phyloP scores from a whole-genome alignment of 1,284 basidiomycete genomes.

The Cystobasidium sp. region DNA sequence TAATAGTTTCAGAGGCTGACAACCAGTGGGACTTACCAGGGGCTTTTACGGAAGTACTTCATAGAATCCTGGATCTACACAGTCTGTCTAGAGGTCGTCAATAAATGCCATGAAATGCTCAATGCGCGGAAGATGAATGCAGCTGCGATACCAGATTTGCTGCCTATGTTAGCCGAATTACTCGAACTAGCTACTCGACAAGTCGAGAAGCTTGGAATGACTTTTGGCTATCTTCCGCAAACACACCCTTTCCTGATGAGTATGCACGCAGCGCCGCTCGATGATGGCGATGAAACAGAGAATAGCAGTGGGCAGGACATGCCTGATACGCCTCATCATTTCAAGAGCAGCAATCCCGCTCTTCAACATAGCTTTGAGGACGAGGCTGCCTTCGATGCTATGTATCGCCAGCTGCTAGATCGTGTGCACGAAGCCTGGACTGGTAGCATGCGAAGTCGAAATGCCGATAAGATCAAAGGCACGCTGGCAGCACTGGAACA shows the following conservation, averaged over 20 bases:
- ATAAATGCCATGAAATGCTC: slow-evolving; percentile 81
- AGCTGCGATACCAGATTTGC: slow-evolving; percentile 50
- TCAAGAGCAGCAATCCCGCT: slow-evolving; percentile 66
- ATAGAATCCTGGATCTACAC: slow-evolving; percentile 94
- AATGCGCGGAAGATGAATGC: slow-evolving; percentile 58
- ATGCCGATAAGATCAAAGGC: slow-evolving; percentile 33
- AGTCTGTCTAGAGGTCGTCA: slow-evolving; percentile 81
- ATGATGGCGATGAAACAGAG: not conserved
- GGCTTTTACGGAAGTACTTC: slow-evolving; percentile 74
- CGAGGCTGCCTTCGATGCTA: slow-evolving; percentile 10
- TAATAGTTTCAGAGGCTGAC: slow-evolving; percentile 17
- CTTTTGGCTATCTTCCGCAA: slow-evolving; percentile 71
- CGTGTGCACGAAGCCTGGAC: slow-evolving; percentile 33
- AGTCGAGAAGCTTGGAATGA: slow-evolving; percentile 81
- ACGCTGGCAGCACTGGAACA: slow-evolving; percentile 38
- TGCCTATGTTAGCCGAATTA: slow-evolving; percentile 72
- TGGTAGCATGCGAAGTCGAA: slow-evolving; percentile 17
- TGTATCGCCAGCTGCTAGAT: slow-evolving; percentile 22
- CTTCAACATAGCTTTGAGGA: slow-evolving; percentile 6
- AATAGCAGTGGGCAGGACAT: not conserved
- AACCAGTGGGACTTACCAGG: slow-evolving; percentile 58
- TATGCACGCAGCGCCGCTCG: slow-evolving; percentile 60
- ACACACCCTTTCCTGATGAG: slow-evolving; percentile 72
- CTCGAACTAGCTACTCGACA: slow-evolving; percentile 79
- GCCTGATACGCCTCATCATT: slow-evolving; percentile 6